Percentiles rank a stretch among this genome's conserved stretches.
Evolutionary conservation across 768 basidiomycete genomes (phyloP).

Genomic region (Pleurotus ostreatus): DNA sequence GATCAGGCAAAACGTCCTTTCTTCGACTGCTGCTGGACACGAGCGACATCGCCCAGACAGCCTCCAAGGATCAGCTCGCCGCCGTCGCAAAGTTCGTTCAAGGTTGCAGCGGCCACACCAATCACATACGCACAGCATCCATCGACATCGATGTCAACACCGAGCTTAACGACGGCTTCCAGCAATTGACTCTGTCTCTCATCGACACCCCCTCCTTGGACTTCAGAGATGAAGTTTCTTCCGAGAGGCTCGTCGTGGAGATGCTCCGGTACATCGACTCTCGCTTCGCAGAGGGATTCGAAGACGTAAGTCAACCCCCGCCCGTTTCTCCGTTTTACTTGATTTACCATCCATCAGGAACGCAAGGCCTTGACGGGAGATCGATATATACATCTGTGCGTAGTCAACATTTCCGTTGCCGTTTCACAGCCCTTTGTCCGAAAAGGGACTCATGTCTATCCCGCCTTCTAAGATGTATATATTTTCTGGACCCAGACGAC

Average conservation of each 20-base stretch:
- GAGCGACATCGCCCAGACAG: constrained; percentile 55
- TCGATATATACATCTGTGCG: constrained; percentile 80
- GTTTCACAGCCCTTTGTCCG: constrained; percentile 12
- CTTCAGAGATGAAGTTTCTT: constrained; percentile 58
- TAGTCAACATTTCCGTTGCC: constrained; percentile 19
- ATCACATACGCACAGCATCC: constrained; percentile 66
- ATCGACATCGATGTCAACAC: constrained; percentile 66
- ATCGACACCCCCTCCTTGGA: constrained; percentile 83
- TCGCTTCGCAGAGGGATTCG: constrained; percentile 67
- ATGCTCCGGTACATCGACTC: constrained; percentile 70
- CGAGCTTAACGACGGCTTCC: constrained; percentile 40
- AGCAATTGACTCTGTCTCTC: constrained; percentile 60
- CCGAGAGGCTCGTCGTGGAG: constrained; percentile 63
- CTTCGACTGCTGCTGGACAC: constrained; percentile 85
- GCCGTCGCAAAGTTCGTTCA: constrained; percentile 82
- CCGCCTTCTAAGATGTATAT: constrained; percentile 59
- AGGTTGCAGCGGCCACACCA: constrained; percentile 66
- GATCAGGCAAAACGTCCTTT: constrained; percentile 79
- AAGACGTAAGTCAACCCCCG: constrained; percentile 56
- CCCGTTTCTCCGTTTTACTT: constrained; percentile 15
- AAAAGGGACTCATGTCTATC: constrained; percentile 8
- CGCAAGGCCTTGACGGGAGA: constrained; percentile 67
- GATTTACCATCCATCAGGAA: constrained; percentile 43
- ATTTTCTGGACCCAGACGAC: constrained; percentile 82
- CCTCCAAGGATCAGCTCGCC: constrained; percentile 71